These are phyloP conservation scores for Ceratopteris richardii DNA, from an alignment of 75 land plant genomes.

Conservation along the genomic window DNA sequence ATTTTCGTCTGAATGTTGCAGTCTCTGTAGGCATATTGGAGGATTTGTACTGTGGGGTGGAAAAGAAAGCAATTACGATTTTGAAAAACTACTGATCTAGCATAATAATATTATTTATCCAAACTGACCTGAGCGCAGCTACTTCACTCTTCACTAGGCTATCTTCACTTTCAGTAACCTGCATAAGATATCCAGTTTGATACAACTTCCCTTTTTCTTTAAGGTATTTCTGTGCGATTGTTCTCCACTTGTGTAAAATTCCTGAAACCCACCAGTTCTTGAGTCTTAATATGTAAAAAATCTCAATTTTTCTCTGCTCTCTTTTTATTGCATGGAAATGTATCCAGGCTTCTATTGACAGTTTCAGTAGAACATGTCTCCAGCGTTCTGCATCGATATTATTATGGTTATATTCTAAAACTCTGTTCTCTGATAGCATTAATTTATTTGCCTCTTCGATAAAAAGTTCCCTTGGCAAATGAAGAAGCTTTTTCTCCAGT, in stretches of 20 bases:
- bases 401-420: neutral
- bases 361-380: neutral
- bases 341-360: neutral
- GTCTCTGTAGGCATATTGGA: too few relatives aligned
- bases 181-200: neutral
- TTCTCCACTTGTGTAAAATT: neutral
- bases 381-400: neutral
- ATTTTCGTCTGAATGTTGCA: too few relatives aligned
- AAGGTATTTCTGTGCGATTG: neutral
- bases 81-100: too few relatives aligned
- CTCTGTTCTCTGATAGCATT: neutral
- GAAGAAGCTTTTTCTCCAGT: neutral
- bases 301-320: neutral
- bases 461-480: neutral
- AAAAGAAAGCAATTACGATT: too few relatives aligned
- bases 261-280: neutral
- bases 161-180: neutral
- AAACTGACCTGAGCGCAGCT: neutral
- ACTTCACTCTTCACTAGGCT: neutral
- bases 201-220: neutral
- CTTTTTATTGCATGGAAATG: neutral
- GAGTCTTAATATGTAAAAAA: neutral
- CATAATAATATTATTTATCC: too few relatives aligned
- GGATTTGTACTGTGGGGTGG: too few relatives aligned
- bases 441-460: neutral